phyloP scores from a whole-genome alignment of 2,329 filamentous ascomycete species.

The Pseudocercospora fijiensis region DNA sequence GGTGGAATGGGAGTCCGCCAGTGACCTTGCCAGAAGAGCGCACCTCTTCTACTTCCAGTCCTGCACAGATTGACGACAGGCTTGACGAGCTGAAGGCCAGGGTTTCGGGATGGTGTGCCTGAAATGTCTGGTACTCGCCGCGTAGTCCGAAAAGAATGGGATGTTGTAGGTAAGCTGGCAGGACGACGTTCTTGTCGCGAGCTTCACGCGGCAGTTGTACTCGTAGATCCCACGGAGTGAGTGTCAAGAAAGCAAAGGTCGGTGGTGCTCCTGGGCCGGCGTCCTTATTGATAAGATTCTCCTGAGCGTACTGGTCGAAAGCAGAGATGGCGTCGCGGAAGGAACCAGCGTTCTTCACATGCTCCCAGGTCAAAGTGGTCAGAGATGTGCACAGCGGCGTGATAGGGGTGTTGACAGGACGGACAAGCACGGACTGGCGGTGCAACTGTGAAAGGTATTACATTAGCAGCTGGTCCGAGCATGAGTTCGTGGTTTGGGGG shows the following conservation, averaged over 20 bases:
- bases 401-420: constrained; percentile 97
- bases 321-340: constrained; percentile 96
- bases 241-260: constrained; percentile 96
- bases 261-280: constrained; percentile 47
- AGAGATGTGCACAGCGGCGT: constrained; percentile 97
- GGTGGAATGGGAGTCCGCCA: constrained; percentile 95
- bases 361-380: constrained; percentile 97
- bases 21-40: constrained; percentile 98
- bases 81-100: constrained; percentile 94
- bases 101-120: constrained; percentile 96
- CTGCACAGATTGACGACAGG: constrained; percentile 95
- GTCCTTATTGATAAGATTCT: constrained; percentile 86
- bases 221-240: constrained; percentile 97
- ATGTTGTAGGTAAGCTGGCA: constrained; percentile 95
- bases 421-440: constrained; percentile 93
- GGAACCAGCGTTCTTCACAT: constrained; percentile 93
- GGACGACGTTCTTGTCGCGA: constrained; percentile 94
- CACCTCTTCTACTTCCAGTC: constrained; percentile 94
- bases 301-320: constrained; percentile 89
- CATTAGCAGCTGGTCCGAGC: constrained; percentile 28
- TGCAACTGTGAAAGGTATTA: constrained; percentile 63
- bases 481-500: constrained; percentile 8
- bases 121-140: constrained; percentile 97
- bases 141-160: constrained; percentile 95
- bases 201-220: constrained; percentile 97